Evolutionary conservation across 2,329 filamentous ascomycete species (phyloP).

Genomic region (Ploettnerulaceae sp.): DNA sequence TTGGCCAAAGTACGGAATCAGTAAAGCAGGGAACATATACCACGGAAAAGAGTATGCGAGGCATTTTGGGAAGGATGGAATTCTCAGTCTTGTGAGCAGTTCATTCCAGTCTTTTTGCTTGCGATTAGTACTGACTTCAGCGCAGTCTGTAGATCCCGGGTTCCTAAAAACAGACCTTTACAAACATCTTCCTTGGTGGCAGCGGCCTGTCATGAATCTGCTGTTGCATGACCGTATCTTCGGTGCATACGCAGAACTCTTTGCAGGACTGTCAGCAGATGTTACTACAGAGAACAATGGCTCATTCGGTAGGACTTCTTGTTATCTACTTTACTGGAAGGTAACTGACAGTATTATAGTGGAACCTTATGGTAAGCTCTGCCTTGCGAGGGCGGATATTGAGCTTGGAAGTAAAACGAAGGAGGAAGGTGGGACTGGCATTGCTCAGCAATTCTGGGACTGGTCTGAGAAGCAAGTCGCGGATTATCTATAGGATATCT

Average conservation of each 20-base stretch:
- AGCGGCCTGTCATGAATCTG: conserved; percentile 1
- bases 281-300: conserved; percentile 16
- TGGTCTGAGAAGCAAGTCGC: conserved; percentile 40
- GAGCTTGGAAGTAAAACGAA: conserved; percentile 30
- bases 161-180: conserved; percentile 18
- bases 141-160: conserved; percentile 18
- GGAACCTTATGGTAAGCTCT: conserved; percentile 42
- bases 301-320: conserved; percentile 13
- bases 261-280: conserved; percentile 16
- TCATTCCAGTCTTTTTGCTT: neutral
- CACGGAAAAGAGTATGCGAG: conserved; percentile 17
- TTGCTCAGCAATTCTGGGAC: conserved; percentile 39
- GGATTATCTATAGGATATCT: conserved; percentile 23
- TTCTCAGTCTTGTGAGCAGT: conserved; percentile 16
- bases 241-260: conserved; percentile 20
- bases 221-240: conserved; percentile 13
- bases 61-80: conserved; percentile 12
- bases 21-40: conserved; percentile 21
- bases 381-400: conserved; percentile 33
- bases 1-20: conserved; percentile 16
- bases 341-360: conserved; percentile 27
- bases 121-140: neutral
- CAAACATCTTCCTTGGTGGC: conserved; percentile 8
- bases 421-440: conserved; percentile 37
- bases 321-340: neutral